These are phyloP conservation scores for Neurospora sp. DNA, from an alignment of 495 filamentous ascomycete genomes.

Conservation along the genomic window DNA sequence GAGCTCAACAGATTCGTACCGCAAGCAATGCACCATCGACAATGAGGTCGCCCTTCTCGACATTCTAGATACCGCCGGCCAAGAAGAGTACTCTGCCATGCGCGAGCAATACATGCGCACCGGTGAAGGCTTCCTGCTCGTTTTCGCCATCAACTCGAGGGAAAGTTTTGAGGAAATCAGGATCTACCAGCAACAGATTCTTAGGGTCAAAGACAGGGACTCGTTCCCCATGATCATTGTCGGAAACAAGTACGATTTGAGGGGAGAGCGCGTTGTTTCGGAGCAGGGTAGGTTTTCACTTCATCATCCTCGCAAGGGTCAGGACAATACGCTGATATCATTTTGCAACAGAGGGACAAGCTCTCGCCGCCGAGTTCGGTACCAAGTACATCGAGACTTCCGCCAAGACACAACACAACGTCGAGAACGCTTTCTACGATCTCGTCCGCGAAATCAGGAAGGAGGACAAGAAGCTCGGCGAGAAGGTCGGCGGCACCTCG, in stretches of 20 bases:
- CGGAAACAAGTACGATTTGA: constrained; percentile 99
- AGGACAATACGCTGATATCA: constrained; percentile 15
- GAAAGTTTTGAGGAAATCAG: constrained; percentile 97
- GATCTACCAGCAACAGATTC: constrained; percentile 97
- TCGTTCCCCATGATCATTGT: constrained; percentile 99
- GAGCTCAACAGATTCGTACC: constrained; percentile 72
- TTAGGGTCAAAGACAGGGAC: constrained; percentile 97
- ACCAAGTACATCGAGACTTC: constrained; percentile 99
- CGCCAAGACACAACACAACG: constrained; percentile 94
- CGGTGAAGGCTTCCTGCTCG: constrained; percentile 92
- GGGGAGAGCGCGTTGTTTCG: constrained; percentile 78
- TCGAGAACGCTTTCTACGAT: constrained; percentile 97
- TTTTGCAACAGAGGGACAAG: constrained; percentile 65
- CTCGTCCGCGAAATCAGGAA: constrained; percentile 93
- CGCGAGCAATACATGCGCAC: constrained; percentile 99
- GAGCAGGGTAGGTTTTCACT: constrained; percentile 60
- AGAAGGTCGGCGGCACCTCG: constrained; percentile 57
- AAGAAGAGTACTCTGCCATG: constrained; percentile 99
- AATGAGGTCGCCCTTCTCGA: constrained; percentile 95
- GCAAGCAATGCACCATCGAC: constrained; percentile 98
- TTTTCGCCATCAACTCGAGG: constrained; percentile 95
- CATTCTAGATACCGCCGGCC: constrained; percentile 93
- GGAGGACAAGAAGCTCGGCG: constrained; percentile 95
- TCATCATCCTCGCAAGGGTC: not conserved
- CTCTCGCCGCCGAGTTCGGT: constrained; percentile 73